Base-by-base conservation (phyloP, 768 basidiomycete genomes). In the Pleurotus cornucopiae region DNA sequence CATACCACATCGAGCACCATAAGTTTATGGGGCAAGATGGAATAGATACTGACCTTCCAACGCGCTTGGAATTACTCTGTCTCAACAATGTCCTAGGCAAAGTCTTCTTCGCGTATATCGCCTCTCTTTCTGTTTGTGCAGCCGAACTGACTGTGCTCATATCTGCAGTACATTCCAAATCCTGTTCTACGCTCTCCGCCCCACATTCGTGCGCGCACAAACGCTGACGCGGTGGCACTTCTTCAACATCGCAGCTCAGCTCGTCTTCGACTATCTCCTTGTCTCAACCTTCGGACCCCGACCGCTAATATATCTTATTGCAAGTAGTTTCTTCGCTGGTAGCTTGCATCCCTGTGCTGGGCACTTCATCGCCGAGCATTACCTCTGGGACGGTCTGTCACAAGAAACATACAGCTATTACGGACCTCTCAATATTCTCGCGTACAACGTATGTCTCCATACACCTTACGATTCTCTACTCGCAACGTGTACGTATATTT, bases 321-420 rank as follows among this genome's bases (percentile, higher is more conserved):
- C 89, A 69, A 89, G 86, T 59, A 91, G 89, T 67, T 98, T 98
- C 82, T 95, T 98, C 65, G 97, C 97, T 11, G 96, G 97, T 0
- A 94, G 91, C 64, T 69, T 98, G 40, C 97, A 99, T 62, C 97
- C 97, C 1, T 91, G 90, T 63, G 96, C 95, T 0, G 96, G 90
- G 1, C 97, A 98, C 72, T 99, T 99, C 64, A 98, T 99, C 62
- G 95, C 95, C 2, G 94, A 97, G 70, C 95, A 97, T 69, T 97
- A 95, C 62, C 79, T 97, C 46, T 94, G 91, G 88, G 94, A 96
- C 62, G 90, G 88, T 1, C 77, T 94, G 56, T 80, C 85, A 34
- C 95, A 98, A 67, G 97, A 98, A 74, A 98, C 97, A 0, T 98
- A 92, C 70, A 93, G 89, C 58, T 99, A 98, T 70, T 99, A 99